Evolutionary conservation across 352 stramenopile genomes (phyloP), one percentile per base, ranked within the genome.

Genomic region (Globisporangium perplexum): DNA sequence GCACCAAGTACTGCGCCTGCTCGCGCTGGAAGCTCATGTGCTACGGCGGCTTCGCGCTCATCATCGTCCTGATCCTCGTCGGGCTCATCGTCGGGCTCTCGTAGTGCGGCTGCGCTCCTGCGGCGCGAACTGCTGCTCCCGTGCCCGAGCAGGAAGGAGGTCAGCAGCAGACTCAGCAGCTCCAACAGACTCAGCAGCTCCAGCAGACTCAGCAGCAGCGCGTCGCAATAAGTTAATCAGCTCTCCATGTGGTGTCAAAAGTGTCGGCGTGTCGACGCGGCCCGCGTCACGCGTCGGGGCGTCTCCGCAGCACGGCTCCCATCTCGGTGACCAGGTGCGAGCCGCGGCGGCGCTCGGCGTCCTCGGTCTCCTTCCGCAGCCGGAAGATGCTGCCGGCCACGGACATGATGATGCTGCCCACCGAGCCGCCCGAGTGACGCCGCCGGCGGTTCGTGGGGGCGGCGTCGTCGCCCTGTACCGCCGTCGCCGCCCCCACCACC

Each of bases 1-100:
- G 76, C 46, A 67, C 59, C 24, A 83, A 74, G n/a, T 94, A 83
- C 55, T 92, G 79, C 53, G 74, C 72, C 2, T 94, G 79, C 63
- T 75, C 68, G 12, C 60, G 63, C 53, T 74, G 68, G 48, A 88
- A 90, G 62, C 69, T 92, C 51, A 83, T 92, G 46, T 83, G 68
- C 53, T 80, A 86, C 48, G 67, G 60, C 50, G 71, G 76, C 45
- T 79, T 87, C 38, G 50, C 55, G 11, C 48, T 87, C 44, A 55
- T 92, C 48, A 64, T 80, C 38, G 57, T 83, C 31, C 71, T 92
- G 41, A 57, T 87, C 17, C 30, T 86, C 4, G 55, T 90, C 54
- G 70, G 69, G 14, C 65, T 90, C 50, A 56, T 83, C 50, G 59
- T 62, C 33, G 57, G 68, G n/a, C 50, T 70, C 38, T 68, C 71